A percentile compares a stretch with the other conserved stretches of the same genome.
These are phyloP conservation scores for Rhodofomes roseus DNA, from an alignment of 1,284 basidiomycete species.

Conservation along the genomic window DNA sequence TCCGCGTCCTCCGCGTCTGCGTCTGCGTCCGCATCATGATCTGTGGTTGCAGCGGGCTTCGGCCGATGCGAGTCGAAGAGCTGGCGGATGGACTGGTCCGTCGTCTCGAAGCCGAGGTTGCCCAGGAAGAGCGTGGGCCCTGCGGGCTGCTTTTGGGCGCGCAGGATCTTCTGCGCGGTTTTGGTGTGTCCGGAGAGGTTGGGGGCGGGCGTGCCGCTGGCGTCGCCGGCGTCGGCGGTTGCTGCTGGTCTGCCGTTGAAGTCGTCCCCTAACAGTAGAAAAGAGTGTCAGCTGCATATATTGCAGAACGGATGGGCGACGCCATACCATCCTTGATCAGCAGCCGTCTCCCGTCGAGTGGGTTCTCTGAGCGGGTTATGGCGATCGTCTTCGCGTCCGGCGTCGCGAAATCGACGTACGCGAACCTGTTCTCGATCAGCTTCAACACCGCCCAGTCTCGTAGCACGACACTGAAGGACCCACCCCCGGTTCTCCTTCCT, in stretches of 20 bases:
- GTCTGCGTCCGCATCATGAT: conserved; percentile 13
- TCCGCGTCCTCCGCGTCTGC: too few relatives aligned
- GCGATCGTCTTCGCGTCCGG: conserved; percentile 72
- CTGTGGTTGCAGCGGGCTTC: conserved; percentile 8
- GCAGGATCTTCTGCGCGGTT: conserved; percentile 79
- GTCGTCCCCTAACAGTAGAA: conserved; percentile 53
- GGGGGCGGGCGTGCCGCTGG: conserved; percentile 20
- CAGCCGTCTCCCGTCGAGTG: conserved; percentile 81
- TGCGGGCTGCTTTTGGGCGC: conserved; percentile 79
- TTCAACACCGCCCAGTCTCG: background rate
- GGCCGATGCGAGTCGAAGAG: conserved; percentile 67
- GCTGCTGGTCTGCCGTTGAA: conserved; percentile 62
- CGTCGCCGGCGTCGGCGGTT: conserved; percentile 24
- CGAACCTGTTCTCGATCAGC: conserved; percentile 60
- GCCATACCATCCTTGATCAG: conserved; percentile 90
- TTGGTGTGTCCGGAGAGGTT: conserved; percentile 55
- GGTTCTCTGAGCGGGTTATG: conserved; percentile 78
- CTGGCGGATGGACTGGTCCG: conserved; percentile 70
- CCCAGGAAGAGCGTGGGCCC: conserved; percentile 86
- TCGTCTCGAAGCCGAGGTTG: conserved; percentile 85
- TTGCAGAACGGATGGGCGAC: background rate
- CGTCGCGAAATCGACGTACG: conserved; percentile 91
- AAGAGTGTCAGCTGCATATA: background rate
- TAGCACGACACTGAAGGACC: conserved; percentile 23
- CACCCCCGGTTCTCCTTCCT: conserved; percentile 68